Evolutionary conservation across 2,329 filamentous ascomycete genomes (phyloP), one percentile per base, ranked within the genome.

Genomic region (Aspergillus clavatus): DNA sequence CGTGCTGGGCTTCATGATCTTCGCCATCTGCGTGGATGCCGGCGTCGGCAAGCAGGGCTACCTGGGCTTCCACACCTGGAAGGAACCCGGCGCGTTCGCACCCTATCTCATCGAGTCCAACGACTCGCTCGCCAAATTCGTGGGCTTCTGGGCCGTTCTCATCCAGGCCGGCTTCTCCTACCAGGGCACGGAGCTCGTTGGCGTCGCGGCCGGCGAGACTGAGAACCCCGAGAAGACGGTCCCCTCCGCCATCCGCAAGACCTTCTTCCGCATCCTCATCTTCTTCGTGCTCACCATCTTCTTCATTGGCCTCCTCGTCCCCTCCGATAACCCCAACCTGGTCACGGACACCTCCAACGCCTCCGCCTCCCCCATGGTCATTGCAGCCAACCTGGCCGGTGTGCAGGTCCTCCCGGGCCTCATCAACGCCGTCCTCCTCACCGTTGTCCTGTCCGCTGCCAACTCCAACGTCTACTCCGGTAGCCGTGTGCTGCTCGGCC

Each of bases 341-440:
- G 26, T 39, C 7, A 37, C 52, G 8, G 4, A 4, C 7, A 50
- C 56, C 5, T 56, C 54, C 1, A 52, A 49, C 1, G 73, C 55
- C 58, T 62, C 65, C 7, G 47, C 58, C 2, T 71, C 67, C 37
- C 84, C 83, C 8, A 87, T 83, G 57, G 85, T 90, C 47, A 86
- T 89, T 51, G 86, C 85, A 14, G 81, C 84, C 28, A 74, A 77
- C 8, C 77, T 80, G 23, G 86, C 85, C 2, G 81, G 83, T 0
- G 82, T 89, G 46, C 74, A 72, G 4, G 82, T 77, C 5, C 77
- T 89, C 4, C 83, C 84, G 0, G 81, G 80, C 5, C 78, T 90
- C 43, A 82, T 90, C 66, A 91, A 91, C 62, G 86, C 84, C 27
- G 74, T 89, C 21, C 83, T 90, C 54, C 75, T 89, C 53, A 86